Evolutionary conservation across 768 basidiomycete genomes (phyloP).

Genomic region (Chlorophyllum brunneum): DNA sequence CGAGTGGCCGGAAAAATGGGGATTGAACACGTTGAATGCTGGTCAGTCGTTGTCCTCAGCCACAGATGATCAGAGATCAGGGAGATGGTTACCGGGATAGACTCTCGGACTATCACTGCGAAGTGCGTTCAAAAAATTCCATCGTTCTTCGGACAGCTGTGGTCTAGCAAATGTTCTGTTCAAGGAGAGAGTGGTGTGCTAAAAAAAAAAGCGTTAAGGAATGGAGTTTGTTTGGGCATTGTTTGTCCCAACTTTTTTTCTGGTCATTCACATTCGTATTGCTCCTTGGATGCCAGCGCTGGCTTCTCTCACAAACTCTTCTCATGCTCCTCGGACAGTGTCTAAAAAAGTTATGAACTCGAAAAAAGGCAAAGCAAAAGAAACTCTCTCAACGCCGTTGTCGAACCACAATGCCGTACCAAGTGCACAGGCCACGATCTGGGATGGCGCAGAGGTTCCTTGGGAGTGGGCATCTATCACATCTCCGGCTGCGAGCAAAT

Average conservation of each 20-base stretch:
- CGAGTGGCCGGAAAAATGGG: too few relatives aligned
- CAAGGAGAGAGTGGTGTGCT: too few relatives aligned
- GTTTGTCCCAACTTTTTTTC: slow-evolving; percentile 34
- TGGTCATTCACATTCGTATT: slow-evolving; percentile 14
- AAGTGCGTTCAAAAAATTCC: too few relatives aligned
- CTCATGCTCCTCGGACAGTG: slow-evolving; percentile 14
- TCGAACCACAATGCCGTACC: slow-evolving; percentile 13
- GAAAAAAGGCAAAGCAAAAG: slow-evolving; percentile 50
- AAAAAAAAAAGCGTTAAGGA: neutral
- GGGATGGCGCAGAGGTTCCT: slow-evolving; percentile 27
- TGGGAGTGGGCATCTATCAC: slow-evolving; percentile 75
- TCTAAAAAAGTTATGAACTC: slow-evolving; percentile 20
- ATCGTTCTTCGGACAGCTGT: too few relatives aligned
- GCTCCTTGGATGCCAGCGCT: slow-evolving; percentile 15
- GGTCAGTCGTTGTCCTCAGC: too few relatives aligned
- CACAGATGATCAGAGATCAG: too few relatives aligned
- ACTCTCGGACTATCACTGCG: too few relatives aligned
- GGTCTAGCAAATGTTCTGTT: too few relatives aligned
- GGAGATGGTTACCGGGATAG: too few relatives aligned
- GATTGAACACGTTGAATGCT: too few relatives aligned
- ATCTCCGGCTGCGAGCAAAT: slow-evolving; percentile 58
- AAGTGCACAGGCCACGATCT: slow-evolving; percentile 15
- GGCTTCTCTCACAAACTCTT: slow-evolving; percentile 11
- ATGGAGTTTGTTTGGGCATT: slow-evolving; percentile 24
- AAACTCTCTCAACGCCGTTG: slow-evolving; percentile 21